Percentiles rank a stretch among this genome's conserved stretches.
These are phyloP conservation scores for Scorias spongiosa DNA, from an alignment of 2,329 filamentous ascomycete genomes.

Conservation along the genomic window DNA sequence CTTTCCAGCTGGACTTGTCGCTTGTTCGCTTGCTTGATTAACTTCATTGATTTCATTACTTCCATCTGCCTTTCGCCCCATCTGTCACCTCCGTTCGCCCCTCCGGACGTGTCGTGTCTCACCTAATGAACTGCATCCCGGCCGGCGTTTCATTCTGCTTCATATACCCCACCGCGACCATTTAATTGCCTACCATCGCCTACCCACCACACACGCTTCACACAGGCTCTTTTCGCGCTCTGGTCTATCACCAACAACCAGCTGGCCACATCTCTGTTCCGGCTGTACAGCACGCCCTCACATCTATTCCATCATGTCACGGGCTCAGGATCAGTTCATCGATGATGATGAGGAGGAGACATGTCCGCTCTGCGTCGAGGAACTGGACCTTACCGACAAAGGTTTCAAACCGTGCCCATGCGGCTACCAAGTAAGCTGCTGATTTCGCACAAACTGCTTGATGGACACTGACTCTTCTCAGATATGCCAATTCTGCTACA, in stretches of 20 bases:
- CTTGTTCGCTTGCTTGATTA: no score
- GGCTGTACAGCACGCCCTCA: neutral
- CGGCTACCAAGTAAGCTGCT: conserved; percentile 70
- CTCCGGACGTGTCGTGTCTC: neutral
- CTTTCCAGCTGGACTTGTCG: no score
- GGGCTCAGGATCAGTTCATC: conserved; percentile 37
- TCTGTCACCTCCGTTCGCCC: no score
- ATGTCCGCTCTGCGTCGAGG: conserved; percentile 95
- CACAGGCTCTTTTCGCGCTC: neutral
- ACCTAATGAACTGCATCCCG: conserved; percentile 1
- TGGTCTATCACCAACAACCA: neutral
- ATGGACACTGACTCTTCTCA: conserved; percentile 23
- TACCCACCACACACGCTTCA: neutral
- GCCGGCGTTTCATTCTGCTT: neutral
- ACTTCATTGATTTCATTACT: no score
- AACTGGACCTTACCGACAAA: conserved; percentile 93
- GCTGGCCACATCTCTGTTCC: neutral
- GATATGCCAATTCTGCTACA: conserved; percentile 99
- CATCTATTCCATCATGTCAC: conserved; percentile 25
- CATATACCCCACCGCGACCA: neutral
- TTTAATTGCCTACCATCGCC: neutral
- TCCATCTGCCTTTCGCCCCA: no score
- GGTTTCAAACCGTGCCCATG: conserved; percentile 96
- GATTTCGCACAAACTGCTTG: neutral
- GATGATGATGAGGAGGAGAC: conserved; percentile 37